Base-by-base conservation (phyloP, 176 grass and related monocot species). In the Themeda triandra region DNA sequence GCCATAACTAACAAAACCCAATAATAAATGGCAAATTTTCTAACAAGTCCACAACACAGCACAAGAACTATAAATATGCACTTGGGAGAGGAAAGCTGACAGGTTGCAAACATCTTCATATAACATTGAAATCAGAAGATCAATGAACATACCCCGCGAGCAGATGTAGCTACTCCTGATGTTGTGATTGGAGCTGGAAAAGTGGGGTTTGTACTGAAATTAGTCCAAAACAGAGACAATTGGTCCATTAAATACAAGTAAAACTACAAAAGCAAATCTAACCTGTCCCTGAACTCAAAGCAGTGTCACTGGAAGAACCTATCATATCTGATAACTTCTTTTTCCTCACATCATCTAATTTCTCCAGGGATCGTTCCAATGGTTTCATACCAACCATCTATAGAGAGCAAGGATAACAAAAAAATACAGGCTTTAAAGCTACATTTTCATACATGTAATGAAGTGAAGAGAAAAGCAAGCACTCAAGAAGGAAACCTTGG, bases 341-440 rank as follows among this genome's bases (percentile, higher is more conserved):
- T 89, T 99, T 96, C 77, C 97, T 94, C 31, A 99, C 93, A 14
- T 99, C 97, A 51, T 99, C 97, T 81, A 99, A 85, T 82, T 99
- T 99, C 86, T 99, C 97, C 63, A 99, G 83, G 8, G 93, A 96
- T 51, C 92, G 88, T 64, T 99, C 97, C 83, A 99, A 92, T 12
- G 97, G 97, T 85, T 88, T 99, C 97, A 99, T 94, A 46, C 93
- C 93, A 91, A 99, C 97, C 86, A 96, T 99, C 97, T 99, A 89
- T 45, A 82, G 6, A 88, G 42, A 90, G 86, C 66, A 88, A 35
- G 62, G 65, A 27, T 69, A 80, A 29, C 78, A 81, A 77, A 21
- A 29, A 30, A 63, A 41, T 68, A 18, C 23, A 86, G 19, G 85
- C 13, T 68, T 28, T 68, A 31, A 31, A 30, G 31, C 59, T 75